Evolutionary conservation across 495 filamentous ascomycete genomes (phyloP), one percentile per base, ranked within the genome.

Genomic region (Bryoglossum gracile): DNA sequence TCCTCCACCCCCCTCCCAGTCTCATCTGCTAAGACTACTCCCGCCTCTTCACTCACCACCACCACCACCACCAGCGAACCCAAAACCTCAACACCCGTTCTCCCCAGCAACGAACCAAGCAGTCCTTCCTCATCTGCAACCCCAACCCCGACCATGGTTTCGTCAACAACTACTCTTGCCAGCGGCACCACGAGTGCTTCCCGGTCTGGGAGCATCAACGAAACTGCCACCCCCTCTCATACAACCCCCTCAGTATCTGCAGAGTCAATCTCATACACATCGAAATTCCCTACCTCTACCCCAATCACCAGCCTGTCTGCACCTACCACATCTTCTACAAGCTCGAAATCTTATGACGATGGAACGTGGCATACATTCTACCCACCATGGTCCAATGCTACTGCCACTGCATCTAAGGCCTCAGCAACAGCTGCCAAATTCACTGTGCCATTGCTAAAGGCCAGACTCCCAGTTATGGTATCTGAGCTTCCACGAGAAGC

Each of bases 341-440:
- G 18, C 10, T 22, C 30, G 4, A 11, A 34, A 36, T 11, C 58
- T 25, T 58, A 46, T 25, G 58, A 61, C 26, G 30, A 61, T 37
- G 58, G 58, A 9, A 48, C 55, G 51, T 61, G 58, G 58, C 55
- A 61, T 30, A 61, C 58, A 10, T 46, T n/a, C 9, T 58, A 61
- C 44, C 58, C 58, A 24, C 16, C 50, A 21, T 57, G 58, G 58
- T n/a, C n/a, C n/a, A 43, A 43, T n/a, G 42, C 48, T 17, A 55
- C 55, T n/a, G 10, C 22, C 3, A 43, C 42, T 3, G 10, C 16
- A 10, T 24, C 48, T 8, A 5, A 17, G 21, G 2, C n/a, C 13
- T 3, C 39, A 36, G 10, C 10, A 33, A 17, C 5, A 5, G 5
- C 26, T 30, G 26, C 45, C 26, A 39, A 14, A 14, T 37, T 35